Evolutionary conservation across 1,284 basidiomycete species (phyloP).

Genomic region (Meripilus lineatus): DNA sequence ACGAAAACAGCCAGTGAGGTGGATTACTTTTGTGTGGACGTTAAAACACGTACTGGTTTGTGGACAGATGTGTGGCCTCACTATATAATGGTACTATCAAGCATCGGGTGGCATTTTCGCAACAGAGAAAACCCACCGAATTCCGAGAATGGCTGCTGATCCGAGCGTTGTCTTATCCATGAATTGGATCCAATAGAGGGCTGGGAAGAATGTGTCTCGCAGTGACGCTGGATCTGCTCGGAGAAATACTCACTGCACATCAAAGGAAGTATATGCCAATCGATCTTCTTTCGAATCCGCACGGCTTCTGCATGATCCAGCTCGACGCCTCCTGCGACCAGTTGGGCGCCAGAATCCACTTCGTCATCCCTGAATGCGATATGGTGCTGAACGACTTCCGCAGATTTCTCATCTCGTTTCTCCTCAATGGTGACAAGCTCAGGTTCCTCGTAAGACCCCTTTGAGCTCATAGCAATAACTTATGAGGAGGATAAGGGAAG

Average conservation of each 20-base stretch:
- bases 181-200: slow-evolving; percentile 62
- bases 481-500: too few species aligned
- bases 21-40: not conserved
- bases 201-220: too few species aligned
- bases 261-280: slow-evolving; percentile 58
- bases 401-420: not conserved
- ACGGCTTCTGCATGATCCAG: slow-evolving; percentile 46
- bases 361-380: slow-evolving; percentile 19
- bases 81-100: slow-evolving; percentile 31
- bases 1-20: not conserved
- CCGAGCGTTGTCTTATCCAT: slow-evolving; percentile 76
- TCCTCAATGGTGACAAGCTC: too few species aligned
- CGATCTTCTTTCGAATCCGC: slow-evolving; percentile 60
- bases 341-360: slow-evolving; percentile 53
- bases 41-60: slow-evolving; percentile 21
- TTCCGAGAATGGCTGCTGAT: slow-evolving; percentile 60
- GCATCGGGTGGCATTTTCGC: too few species aligned
- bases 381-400: slow-evolving; percentile 5
- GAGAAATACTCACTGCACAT: slow-evolving; percentile 56
- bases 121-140: slow-evolving; percentile 36
- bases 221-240: not conserved
- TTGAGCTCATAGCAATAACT: too few species aligned
- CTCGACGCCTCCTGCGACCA: slow-evolving; percentile 38
- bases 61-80: slow-evolving; percentile 25
- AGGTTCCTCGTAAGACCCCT: too few species aligned